Evolutionary conservation across 768 basidiomycete genomes (phyloP).

Genomic region (Termitomyces titanicus): DNA sequence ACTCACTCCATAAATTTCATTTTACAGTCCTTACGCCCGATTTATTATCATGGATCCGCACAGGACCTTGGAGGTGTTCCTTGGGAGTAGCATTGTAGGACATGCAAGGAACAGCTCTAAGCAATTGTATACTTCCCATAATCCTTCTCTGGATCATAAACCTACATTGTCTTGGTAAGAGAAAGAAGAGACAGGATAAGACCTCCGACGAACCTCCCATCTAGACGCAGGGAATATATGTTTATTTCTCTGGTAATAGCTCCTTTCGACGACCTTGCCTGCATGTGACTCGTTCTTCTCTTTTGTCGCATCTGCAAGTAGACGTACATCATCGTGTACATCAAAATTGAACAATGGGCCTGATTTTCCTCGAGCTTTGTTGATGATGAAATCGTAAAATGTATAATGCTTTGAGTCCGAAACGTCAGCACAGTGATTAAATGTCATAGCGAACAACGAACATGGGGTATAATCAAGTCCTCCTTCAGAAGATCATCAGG

Average conservation of each 20-base stretch:
- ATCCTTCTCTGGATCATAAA: slow-evolving; percentile 92
- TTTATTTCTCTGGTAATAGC: slow-evolving; percentile 94
- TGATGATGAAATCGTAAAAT: slow-evolving; percentile 97
- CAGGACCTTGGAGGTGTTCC: too few relatives aligned
- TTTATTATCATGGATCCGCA: too few relatives aligned
- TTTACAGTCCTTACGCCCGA: too few relatives aligned
- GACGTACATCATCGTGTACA: slow-evolving; percentile 96
- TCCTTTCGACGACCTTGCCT: slow-evolving; percentile 95
- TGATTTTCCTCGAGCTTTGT: slow-evolving; percentile 97
- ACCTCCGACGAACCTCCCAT: slow-evolving; percentile 75
- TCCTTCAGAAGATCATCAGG: slow-evolving; percentile 49
- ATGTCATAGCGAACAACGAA: slow-evolving; percentile 31
- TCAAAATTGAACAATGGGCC: slow-evolving; percentile 98
- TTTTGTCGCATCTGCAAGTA: slow-evolving; percentile 89
- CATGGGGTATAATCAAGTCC: slow-evolving; percentile 96
- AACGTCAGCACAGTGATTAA: slow-evolving; percentile 2
- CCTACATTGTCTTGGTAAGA: slow-evolving; percentile 34
- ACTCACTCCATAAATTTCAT: too few relatives aligned
- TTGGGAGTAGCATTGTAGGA: background rate
- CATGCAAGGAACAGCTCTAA: slow-evolving; percentile 11
- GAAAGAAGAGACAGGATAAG: background rate
- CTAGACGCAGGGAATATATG: slow-evolving; percentile 96
- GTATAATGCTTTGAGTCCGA: slow-evolving; percentile 76
- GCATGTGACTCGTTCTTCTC: slow-evolving; percentile 99
- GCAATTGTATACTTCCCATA: slow-evolving; percentile 90